Evolutionary conservation across 108 stramenopile genomes (phyloP).

Genomic region (Cylindrotheca closterium): DNA sequence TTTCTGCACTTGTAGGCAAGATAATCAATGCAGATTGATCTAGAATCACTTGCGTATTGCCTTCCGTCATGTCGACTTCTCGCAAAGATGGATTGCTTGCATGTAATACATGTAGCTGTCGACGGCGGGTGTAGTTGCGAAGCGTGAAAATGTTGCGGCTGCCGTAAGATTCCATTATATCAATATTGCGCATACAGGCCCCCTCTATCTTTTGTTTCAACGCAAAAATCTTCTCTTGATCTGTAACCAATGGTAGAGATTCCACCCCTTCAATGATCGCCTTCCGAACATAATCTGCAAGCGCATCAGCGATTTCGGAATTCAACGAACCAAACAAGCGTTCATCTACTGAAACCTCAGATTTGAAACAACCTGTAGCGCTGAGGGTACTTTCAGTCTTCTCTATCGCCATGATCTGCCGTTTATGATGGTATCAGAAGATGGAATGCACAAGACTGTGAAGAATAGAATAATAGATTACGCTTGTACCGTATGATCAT

Average conservation of each 20-base stretch:
- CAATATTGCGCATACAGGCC: slow-evolving; percentile 55
- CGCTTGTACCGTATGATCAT: no score
- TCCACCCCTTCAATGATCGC: slow-evolving; percentile 41
- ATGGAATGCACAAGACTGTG: no score
- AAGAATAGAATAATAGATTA: no score
- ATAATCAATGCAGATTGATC: neutral
- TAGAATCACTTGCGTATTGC: no score
- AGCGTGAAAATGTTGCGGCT: slow-evolving; percentile 56
- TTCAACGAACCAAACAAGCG: slow-evolving; percentile 49
- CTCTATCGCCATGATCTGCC: no score
- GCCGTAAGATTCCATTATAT: slow-evolving; percentile 50
- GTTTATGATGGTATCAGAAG: no score
- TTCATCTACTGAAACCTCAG: no score
- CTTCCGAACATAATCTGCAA: slow-evolving; percentile 39
- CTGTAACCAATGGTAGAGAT: slow-evolving; percentile 46
- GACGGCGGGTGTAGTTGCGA: slow-evolving; percentile 37
- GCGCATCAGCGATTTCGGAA: slow-evolving; percentile 38
- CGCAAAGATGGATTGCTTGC: no score
- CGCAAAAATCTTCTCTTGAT: slow-evolving; percentile 11
- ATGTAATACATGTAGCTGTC: slow-evolving; percentile 46
- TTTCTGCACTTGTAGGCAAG: slow-evolving; percentile 11
- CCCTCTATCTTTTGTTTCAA: slow-evolving; percentile 32
- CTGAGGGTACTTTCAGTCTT: no score
- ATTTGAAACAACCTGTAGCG: no score
- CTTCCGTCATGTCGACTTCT: no score